Evolutionary conservation across 768 basidiomycete species (phyloP).

Genomic region (Phylloporus sp.): DNA sequence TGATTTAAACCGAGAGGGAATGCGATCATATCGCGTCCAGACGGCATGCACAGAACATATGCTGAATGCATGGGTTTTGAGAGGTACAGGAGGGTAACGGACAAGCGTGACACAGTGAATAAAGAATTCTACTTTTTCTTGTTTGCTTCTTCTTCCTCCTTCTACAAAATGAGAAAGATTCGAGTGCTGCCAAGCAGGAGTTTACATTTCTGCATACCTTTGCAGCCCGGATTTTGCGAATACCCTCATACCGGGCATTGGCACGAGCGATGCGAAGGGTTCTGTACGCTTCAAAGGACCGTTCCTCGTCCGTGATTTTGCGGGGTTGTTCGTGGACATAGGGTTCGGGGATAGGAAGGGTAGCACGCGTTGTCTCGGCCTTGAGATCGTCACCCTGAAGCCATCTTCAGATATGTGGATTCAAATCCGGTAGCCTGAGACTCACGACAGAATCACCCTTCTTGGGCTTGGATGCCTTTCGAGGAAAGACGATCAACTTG

Average conservation of each 20-base stretch:
- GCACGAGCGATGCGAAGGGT: slow-evolving; percentile 84
- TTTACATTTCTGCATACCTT: slow-evolving; percentile 55
- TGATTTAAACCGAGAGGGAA: no score
- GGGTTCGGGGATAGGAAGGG: slow-evolving; percentile 61
- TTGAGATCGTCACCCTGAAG: slow-evolving; percentile 75
- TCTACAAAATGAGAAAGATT: slow-evolving; percentile 40
- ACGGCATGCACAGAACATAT: slow-evolving; percentile 31
- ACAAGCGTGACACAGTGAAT: slow-evolving; percentile 19
- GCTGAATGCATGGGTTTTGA: slow-evolving; percentile 32
- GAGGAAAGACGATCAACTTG: slow-evolving; percentile 93
- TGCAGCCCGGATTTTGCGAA: slow-evolving; percentile 77
- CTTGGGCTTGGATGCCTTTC: slow-evolving; percentile 92
- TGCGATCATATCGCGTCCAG: slow-evolving; percentile 21
- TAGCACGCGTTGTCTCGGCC: slow-evolving; percentile 65
- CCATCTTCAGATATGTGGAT: slow-evolving; percentile 4
- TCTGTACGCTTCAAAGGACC: slow-evolving; percentile 81
- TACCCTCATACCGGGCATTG: slow-evolving; percentile 78
- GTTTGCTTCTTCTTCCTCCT: slow-evolving; percentile 86
- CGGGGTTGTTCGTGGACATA: slow-evolving; percentile 80
- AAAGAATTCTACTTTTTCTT: slow-evolving; percentile 73
- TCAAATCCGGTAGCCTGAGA: slow-evolving; percentile 6
- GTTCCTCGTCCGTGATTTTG: slow-evolving; percentile 88
- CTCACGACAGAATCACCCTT: slow-evolving; percentile 88
- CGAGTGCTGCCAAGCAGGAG: slow-evolving; percentile 4
- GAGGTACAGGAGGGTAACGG: slow-evolving; percentile 25